A percentile compares a stretch with the other conserved stretches of the same genome.
Conservation (phyloP, 2,329 filamentous ascomycete species). For the Coniochaeta prunicola region DNA sequence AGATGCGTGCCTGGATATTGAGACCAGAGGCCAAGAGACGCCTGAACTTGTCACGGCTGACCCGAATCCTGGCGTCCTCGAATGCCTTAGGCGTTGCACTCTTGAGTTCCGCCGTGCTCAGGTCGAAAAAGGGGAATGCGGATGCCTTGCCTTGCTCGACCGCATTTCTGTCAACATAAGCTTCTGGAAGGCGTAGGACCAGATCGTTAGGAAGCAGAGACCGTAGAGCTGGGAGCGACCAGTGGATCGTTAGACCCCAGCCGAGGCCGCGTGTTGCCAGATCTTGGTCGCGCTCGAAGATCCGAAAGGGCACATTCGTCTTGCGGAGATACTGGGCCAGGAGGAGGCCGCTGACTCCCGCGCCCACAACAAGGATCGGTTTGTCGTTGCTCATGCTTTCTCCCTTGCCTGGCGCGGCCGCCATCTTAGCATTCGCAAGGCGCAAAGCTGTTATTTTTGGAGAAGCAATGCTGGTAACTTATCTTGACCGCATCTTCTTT, state of each 20-base stretch:
- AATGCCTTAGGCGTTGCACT: slow-evolving; percentile 34
- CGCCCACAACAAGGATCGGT: slow-evolving; percentile 27
- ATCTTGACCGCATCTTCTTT: no score
- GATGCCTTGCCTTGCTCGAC: slow-evolving; percentile 37
- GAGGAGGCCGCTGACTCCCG: slow-evolving; percentile 28
- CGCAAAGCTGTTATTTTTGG: neutral
- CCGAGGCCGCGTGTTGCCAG: slow-evolving; percentile 41
- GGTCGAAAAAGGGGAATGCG: slow-evolving; percentile 48
- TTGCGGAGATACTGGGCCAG: slow-evolving; percentile 26
- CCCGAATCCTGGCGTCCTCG: slow-evolving; percentile 36
- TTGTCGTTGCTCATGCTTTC: neutral
- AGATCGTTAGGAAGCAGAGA: slow-evolving; percentile 42
- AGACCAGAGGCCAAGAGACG: slow-evolving; percentile 35
- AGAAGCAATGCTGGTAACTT: neutral
- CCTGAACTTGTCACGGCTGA: slow-evolving; percentile 38
- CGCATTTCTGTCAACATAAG: slow-evolving; percentile 46
- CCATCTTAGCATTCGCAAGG: no score
- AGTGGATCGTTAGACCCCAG: slow-evolving; percentile 59
- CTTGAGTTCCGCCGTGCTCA: slow-evolving; percentile 37
- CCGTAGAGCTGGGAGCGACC: slow-evolving; percentile 47
- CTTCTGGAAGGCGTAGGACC: slow-evolving; percentile 34
- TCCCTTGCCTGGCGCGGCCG: neutral
- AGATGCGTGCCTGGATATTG: slow-evolving; percentile 32
- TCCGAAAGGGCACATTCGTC: slow-evolving; percentile 29
- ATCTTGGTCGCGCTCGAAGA: slow-evolving; percentile 46